Evolutionary conservation across 352 stramenopile species (phyloP), one percentile per base, ranked within the genome.

Genomic region (Phytophthora pistaciae): DNA sequence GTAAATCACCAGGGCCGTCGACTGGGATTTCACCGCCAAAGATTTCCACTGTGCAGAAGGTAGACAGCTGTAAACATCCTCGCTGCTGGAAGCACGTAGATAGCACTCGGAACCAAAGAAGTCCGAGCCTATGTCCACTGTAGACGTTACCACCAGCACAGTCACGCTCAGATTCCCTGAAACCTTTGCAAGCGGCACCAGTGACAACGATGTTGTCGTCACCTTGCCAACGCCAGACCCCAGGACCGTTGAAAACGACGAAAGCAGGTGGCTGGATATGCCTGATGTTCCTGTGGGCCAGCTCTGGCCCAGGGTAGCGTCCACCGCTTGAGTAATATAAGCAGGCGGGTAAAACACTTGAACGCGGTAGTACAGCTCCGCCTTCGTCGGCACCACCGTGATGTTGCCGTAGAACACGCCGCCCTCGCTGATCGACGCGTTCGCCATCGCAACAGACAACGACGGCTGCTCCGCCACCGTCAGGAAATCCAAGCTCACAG

Each of bases 41-140:
- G 69, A 72, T 29, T 72, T 77, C 58, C 50, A 57, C 27, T 56
- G 49, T 18, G 13, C 36, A 4, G 54, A 49, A 25, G 69, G 27
- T 36, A 72, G 36, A 40, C 69, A 77, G 3, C 5, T 23, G 31
- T 42, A 64, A n/a, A 21, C 44, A 6, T 38, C 64, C 14, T 56
- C 31, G 7, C 23, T 55, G 25, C 36, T 66, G 18, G 27, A 66
- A 40, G 16, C 55, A 42, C 16, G 5, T 42, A 70, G 20, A 21
- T 68, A 72, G 46, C 69, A 76, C 5, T 73, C 58, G 8, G 69
- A 73, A 3, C n/a, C 31, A 25, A 69, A 77, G 4, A 77, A 73
- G 3, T 57, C 57, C 52, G 33, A 14, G 44, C 25, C 20, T n/a
- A 75, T 31, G 21, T 68, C 58, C 25, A 64, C 52, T 31, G 69